A percentile compares a stretch with the other conserved stretches of the same genome.
phyloP scores from a whole-genome alignment of 2,329 filamentous ascomycete genomes.

The Harringtonia aguacate region DNA sequence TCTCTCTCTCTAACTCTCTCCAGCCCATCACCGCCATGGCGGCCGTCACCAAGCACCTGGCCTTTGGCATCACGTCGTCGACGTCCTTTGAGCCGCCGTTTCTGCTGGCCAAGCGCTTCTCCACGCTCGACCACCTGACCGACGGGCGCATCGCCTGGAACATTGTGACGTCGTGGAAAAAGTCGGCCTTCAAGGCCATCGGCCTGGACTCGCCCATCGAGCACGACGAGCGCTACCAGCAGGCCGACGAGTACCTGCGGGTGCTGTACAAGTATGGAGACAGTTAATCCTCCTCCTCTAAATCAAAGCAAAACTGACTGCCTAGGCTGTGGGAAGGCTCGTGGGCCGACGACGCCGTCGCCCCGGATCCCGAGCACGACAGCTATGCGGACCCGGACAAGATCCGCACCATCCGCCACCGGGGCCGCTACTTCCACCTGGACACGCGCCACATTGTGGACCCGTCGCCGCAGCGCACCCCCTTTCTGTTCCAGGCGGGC shows the following conservation, averaged over 20 bases:
- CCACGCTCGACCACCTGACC: slow-evolving; percentile 7
- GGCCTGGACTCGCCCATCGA: slow-evolving; percentile 9
- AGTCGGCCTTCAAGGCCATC: slow-evolving; percentile 9
- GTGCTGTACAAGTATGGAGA: slow-evolving; percentile 10
- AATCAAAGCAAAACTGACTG: too few relatives aligned
- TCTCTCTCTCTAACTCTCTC: too few relatives aligned
- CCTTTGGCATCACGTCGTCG: slow-evolving; percentile 10
- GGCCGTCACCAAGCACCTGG: slow-evolving; percentile 11
- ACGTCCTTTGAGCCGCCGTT: slow-evolving; percentile 9
- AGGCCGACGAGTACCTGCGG: slow-evolving; percentile 13
- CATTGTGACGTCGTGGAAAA: slow-evolving; percentile 12
- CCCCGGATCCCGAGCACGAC: neutral
- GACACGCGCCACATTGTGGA: slow-evolving; percentile 7
- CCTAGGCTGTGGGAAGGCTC: slow-evolving; percentile 6
- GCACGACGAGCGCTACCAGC: slow-evolving; percentile 14
- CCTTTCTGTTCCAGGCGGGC: slow-evolving; percentile 15
- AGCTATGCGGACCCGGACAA: slow-evolving; percentile 4
- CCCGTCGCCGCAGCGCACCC: slow-evolving; percentile 11
- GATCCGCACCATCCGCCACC: slow-evolving; percentile 9
- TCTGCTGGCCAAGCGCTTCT: slow-evolving; percentile 5
- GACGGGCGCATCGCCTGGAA: slow-evolving; percentile 11
- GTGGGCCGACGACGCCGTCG: slow-evolving; percentile 4
- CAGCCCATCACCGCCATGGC: slow-evolving; percentile 12
- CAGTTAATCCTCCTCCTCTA: too few relatives aligned
- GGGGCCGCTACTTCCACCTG: slow-evolving; percentile 2